Evolutionary conservation across 208 protist genomes (phyloP).

Genomic region (Blastocrithidia nonstop): DNA sequence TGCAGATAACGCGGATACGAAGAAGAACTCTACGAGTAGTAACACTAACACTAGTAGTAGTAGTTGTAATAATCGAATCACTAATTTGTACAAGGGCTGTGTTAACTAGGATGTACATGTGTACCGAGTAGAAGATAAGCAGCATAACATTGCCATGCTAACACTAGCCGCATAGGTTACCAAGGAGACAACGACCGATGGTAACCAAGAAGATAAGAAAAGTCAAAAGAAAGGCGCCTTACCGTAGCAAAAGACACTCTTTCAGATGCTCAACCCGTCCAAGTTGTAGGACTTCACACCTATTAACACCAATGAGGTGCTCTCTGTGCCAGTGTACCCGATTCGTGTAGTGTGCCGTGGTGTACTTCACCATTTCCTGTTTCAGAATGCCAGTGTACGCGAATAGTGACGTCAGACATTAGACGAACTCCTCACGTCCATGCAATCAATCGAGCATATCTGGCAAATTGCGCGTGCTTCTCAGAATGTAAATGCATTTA

Average conservation of each 20-base stretch:
- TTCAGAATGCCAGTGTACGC: constrained; percentile 24
- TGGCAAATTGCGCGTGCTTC: constrained; percentile 8
- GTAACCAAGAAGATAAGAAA: too few species aligned
- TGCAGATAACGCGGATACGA: neutral
- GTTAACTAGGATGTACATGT: constrained; percentile 10
- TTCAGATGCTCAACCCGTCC: too few species aligned
- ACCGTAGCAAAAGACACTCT: too few species aligned
- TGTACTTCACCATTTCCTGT: constrained; percentile 53
- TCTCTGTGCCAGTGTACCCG: constrained; percentile 23
- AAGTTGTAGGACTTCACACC: neutral
- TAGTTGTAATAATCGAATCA: neutral
- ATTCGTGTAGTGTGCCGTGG: constrained; percentile 22
- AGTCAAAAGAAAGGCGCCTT: too few species aligned
- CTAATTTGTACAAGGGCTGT: neutral
- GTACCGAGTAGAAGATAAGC: constrained; percentile 16
- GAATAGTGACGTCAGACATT: constrained; percentile 26
- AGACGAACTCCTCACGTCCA: constrained; percentile 13
- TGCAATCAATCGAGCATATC: constrained; percentile 8
- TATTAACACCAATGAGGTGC: constrained; percentile 4
- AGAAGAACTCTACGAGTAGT: neutral
- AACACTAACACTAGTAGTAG: neutral
- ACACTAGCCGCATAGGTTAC: constrained; percentile 7
- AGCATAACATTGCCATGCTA: constrained; percentile 13
- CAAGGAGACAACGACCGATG: too few species aligned
- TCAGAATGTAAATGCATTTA: constrained; percentile 14